Evolutionary conservation across 441 rosid genomes (phyloP), one percentile per base, ranked within the genome.

Genomic region (Adansonia grandidieri): DNA sequence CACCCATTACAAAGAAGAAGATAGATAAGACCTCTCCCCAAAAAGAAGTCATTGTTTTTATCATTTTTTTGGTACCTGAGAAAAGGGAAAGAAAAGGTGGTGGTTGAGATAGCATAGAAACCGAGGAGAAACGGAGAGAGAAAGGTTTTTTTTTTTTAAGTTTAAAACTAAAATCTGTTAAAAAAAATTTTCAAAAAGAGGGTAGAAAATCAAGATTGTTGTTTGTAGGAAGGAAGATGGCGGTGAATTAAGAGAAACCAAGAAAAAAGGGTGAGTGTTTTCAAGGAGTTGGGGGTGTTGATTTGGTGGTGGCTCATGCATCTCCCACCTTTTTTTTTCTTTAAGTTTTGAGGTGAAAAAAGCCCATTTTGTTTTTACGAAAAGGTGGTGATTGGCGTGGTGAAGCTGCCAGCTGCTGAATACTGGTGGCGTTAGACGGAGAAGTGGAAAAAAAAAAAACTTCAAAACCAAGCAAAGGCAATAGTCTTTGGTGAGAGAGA

Each of bases 311-410:
- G 86, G 82, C 84, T 89, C 86, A 88, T 87, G 87, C 88, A 84
- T 86, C 87, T 76, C 85, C 89, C 87, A 85, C 87, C 89, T 84
- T 87, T 86, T 82, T 84, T 82, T 79, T 66, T 8, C 68, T 57
- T 51, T 51, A 3, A 51, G 62, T 63, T 53, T 57, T 6, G 3
- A 11, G 69, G 74, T 75, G 63, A 45, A 71, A 51, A 9, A 47
- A 53, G 5, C 77, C 78, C 83, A 53, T 70, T 72, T 53, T 53
- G 57, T 15, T 53, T 73, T 74, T 42, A 13, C 9, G 75, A 32
- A 56, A 53, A 19, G 57, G 57, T 53, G 82, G 81, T 5, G 80
- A 37, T 37, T 37, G 40, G 40, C 5, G 40, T 37, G 40, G 79
- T 56, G 80, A 75, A 53, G 82, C 54, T 48, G 48, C 42, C 42